Evolutionary conservation across 2,329 filamentous ascomycete species (phyloP).

Genomic region (Trichophyton rubrum): DNA sequence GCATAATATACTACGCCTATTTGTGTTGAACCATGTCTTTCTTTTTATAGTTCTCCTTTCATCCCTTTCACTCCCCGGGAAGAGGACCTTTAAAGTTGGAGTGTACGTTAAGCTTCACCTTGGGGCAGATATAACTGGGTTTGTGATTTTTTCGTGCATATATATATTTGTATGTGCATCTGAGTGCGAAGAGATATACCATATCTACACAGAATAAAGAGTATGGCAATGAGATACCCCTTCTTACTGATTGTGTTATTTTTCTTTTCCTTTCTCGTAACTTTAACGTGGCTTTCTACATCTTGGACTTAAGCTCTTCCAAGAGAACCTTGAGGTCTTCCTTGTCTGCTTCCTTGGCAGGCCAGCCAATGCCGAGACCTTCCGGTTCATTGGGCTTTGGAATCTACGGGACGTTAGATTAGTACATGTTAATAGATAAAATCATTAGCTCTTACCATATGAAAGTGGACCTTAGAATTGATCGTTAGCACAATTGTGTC

Average conservation of each 20-base stretch:
- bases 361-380: slow-evolving; percentile 72
- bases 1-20: not conserved
- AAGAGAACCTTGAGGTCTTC: slow-evolving; percentile 64
- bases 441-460: slow-evolving; percentile 52
- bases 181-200: not conserved
- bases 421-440: not conserved
- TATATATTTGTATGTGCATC: not conserved
- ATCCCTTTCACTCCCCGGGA: not conserved
- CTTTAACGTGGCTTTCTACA: slow-evolving; percentile 40
- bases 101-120: not conserved
- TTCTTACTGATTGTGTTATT: not conserved
- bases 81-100: not conserved
- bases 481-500: not conserved
- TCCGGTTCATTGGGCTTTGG: slow-evolving; percentile 80
- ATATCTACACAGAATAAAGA: not conserved
- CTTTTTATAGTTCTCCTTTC: not conserved
- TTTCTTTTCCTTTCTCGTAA: too few relatives aligned
- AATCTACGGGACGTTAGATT: slow-evolving; percentile 44
- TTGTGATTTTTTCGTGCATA: not conserved
- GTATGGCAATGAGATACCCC: not conserved
- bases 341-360: slow-evolving; percentile 63
- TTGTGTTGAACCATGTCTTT: not conserved
- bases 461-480: slow-evolving; percentile 64
- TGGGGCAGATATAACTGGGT: not conserved
- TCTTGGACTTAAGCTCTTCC: slow-evolving; percentile 80